Percentiles rank a stretch among this genome's conserved stretches.
These are phyloP conservation scores for Talaromyces sp. DNA, from an alignment of 2,329 filamentous ascomycete genomes.

Conservation along the genomic window DNA sequence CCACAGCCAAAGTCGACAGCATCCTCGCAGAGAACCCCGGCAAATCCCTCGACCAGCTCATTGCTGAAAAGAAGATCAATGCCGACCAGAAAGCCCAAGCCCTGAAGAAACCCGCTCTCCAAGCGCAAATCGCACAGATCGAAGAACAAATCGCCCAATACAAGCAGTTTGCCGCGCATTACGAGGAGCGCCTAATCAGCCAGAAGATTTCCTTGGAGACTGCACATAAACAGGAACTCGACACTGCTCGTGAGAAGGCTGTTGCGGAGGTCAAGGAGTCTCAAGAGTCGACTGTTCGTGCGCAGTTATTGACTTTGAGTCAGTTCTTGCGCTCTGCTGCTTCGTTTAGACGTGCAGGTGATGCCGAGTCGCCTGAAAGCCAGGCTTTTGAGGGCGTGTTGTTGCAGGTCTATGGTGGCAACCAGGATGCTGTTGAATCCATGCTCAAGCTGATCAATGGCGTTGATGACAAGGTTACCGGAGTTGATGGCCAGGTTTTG, in stretches of 20 bases:
- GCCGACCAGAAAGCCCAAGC: conserved; percentile 61
- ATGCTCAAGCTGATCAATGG: conserved; percentile 61
- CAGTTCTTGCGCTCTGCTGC: conserved; percentile 63
- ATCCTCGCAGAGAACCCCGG: conserved; percentile 60
- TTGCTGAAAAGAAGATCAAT: conserved; percentile 62
- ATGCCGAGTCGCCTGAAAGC: conserved; percentile 56
- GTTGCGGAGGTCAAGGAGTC: conserved; percentile 48
- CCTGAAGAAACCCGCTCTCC: conserved; percentile 60
- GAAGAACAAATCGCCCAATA: conserved; percentile 61
- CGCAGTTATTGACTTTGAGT: conserved; percentile 56
- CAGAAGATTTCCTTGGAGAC: conserved; percentile 57
- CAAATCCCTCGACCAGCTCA: conserved; percentile 60
- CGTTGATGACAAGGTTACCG: conserved; percentile 55
- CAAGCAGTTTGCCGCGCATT: conserved; percentile 58
- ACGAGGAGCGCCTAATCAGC: conserved; percentile 52
- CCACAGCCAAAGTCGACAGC: conserved; percentile 57
- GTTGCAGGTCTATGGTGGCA: conserved; percentile 61
- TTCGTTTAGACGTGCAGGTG: conserved; percentile 56
- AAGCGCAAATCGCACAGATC: conserved; percentile 53
- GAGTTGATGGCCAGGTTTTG: conserved; percentile 53
- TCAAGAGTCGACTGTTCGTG: conserved; percentile 48
- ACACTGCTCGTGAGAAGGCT: conserved; percentile 50
- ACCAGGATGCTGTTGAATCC: conserved; percentile 55
- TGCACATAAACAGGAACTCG: conserved; percentile 54
- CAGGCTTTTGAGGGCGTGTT: conserved; percentile 63